phyloP scores from a whole-genome alignment of 2,329 filamentous ascomycete genomes.

The Ophiostoma populinum region DNA sequence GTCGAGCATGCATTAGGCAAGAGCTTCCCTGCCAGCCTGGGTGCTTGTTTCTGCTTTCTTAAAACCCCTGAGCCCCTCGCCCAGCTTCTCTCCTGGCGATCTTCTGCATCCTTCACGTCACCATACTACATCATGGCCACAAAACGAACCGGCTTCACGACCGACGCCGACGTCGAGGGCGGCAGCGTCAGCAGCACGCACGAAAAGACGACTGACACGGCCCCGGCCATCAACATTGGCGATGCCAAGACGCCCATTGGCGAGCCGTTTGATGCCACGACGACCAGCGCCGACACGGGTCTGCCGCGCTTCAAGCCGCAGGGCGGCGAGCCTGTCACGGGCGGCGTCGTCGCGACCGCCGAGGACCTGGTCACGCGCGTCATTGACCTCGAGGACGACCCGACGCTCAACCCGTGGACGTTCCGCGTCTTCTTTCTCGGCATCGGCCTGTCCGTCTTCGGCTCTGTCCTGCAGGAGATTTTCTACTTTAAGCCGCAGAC shows the following conservation, averaged over 20 bases:
- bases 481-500: slow-evolving; percentile 30
- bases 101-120: too few species aligned
- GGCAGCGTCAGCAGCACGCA: too few species aligned
- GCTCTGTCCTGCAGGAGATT: slow-evolving; percentile 24
- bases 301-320: slow-evolving; percentile 1
- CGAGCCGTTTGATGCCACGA: not conserved
- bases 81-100: too few species aligned
- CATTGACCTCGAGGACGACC: slow-evolving; percentile 13
- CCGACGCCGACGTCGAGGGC: too few species aligned
- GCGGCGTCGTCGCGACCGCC: slow-evolving; percentile 3
- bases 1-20: too few species aligned
- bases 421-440: slow-evolving; percentile 10
- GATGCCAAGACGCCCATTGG: slow-evolving; percentile 4
- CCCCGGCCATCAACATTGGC: too few species aligned
- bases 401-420: slow-evolving; percentile 11
- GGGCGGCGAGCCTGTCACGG: not conserved
- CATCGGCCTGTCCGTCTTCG: slow-evolving; percentile 17
- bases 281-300: slow-evolving; percentile 1
- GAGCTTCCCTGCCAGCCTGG: too few species aligned
- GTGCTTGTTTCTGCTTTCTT: too few species aligned
- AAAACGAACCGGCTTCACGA: too few species aligned
- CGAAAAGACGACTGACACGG: too few species aligned
- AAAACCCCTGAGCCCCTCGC: too few species aligned
- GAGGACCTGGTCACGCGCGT: slow-evolving; percentile 9
- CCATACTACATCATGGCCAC: too few species aligned